These are phyloP conservation scores for Venturia nashicola DNA, from an alignment of 2,329 filamentous ascomycete genomes.

Conservation along the genomic window DNA sequence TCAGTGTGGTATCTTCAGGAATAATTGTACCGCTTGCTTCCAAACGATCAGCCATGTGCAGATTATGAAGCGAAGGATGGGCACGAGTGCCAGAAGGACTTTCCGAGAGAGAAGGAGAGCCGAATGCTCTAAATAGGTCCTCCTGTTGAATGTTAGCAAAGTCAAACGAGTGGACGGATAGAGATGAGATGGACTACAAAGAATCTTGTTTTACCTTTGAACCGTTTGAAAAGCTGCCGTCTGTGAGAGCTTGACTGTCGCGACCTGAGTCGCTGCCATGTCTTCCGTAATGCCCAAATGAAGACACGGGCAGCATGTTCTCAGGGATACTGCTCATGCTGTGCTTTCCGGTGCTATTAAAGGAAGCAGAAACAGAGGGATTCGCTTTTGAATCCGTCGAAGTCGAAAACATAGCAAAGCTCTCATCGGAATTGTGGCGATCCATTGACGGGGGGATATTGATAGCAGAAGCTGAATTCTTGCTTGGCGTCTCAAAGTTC, in stretches of 20 bases:
- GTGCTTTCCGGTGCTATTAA: slow-evolving; percentile 24
- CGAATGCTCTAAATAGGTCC: slow-evolving; percentile 13
- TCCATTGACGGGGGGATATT: slow-evolving; percentile 23
- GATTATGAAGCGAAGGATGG: background rate
- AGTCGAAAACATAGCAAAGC: slow-evolving; percentile 52
- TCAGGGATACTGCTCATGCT: slow-evolving; percentile 18
- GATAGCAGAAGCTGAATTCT: slow-evolving; percentile 21
- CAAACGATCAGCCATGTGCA: slow-evolving; percentile 15
- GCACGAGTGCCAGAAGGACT: background rate
- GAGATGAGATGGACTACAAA: background rate
- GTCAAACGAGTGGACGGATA: background rate
- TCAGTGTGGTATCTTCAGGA: background rate
- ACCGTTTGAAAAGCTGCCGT: background rate
- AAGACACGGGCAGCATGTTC: slow-evolving; percentile 17
- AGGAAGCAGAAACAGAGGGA: slow-evolving; percentile 40
- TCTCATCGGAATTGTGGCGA: slow-evolving; percentile 47
- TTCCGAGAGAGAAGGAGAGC: background rate
- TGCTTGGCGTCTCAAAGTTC: slow-evolving; percentile 32
- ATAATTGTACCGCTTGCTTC: slow-evolving; percentile 31
- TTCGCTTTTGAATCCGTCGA: slow-evolving; percentile 44
- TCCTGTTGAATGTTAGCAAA: background rate
- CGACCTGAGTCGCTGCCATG: background rate
- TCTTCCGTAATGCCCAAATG: background rate
- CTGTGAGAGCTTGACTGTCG: slow-evolving; percentile 6
- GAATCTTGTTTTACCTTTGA: slow-evolving; percentile 3